Evolutionary conservation across 345 rosid genomes (phyloP).

Genomic region (Heritiera littoralis): DNA sequence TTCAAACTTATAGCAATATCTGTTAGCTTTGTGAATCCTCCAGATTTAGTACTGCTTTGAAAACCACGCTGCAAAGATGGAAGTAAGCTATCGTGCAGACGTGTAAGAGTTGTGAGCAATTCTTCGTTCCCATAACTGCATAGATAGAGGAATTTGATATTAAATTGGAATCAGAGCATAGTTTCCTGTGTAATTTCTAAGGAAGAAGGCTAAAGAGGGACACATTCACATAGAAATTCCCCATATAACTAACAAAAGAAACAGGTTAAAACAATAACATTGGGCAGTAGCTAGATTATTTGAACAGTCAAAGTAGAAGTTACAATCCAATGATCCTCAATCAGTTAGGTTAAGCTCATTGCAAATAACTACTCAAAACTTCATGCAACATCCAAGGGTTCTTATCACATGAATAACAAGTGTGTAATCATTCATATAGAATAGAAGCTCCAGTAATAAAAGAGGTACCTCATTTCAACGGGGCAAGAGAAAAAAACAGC

Average conservation of each 20-base stretch:
- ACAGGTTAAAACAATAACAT: background rate
- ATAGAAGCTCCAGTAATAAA: conserved; percentile 14
- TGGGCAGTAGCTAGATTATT: background rate
- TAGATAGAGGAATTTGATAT: conserved; percentile 24
- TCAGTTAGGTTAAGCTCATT: conserved; percentile 6
- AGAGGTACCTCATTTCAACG: conserved; percentile 66
- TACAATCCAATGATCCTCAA: background rate
- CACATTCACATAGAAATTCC: background rate
- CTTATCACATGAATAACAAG: background rate
- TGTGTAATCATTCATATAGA: conserved; percentile 5
- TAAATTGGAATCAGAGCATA: conserved; percentile 18
- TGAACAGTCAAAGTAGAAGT: background rate
- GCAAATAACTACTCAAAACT: background rate
- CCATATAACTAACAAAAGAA: background rate
- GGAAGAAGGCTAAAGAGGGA: background rate
- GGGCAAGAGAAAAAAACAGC: conserved; percentile 66
- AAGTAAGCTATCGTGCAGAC: conserved; percentile 79
- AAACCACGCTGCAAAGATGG: conserved; percentile 76
- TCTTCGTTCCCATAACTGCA: conserved; percentile 87
- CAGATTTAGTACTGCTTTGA: conserved; percentile 43
- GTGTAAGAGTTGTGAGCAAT: conserved; percentile 60
- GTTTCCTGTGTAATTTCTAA: background rate
- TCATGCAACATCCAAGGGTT: background rate
- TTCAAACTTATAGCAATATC: conserved; percentile 58
- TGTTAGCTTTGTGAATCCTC: conserved; percentile 46